These are phyloP conservation scores for Tillandsia fasciculata DNA, from an alignment of 176 grass and related monocot genomes.

Conservation along the genomic window DNA sequence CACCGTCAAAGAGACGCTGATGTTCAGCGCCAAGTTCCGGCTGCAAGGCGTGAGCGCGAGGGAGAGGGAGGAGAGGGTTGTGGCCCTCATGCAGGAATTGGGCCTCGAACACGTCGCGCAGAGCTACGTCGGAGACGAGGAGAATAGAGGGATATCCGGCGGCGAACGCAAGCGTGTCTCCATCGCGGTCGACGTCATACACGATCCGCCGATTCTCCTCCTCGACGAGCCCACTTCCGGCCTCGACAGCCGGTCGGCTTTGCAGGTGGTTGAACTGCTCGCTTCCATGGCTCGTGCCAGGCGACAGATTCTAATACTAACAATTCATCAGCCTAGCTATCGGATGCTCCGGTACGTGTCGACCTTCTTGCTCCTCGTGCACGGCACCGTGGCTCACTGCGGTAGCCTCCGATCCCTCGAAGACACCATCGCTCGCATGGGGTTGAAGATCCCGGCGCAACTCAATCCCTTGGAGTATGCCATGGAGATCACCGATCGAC, in stretches of 20 bases:
- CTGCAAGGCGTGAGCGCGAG: constrained; percentile 17
- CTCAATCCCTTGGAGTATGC: constrained; percentile 82
- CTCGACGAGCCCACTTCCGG: constrained; percentile 90
- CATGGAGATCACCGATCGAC: constrained; percentile 52
- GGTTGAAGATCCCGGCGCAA: constrained; percentile 45
- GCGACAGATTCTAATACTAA: constrained; percentile 68
- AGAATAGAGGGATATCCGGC: constrained; percentile 60
- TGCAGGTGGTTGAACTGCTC: constrained; percentile 65
- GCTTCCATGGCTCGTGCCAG: constrained; percentile 54
- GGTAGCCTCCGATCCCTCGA: constrained; percentile 57
- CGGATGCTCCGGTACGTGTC: constrained; percentile 74
- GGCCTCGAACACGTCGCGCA: constrained; percentile 51
- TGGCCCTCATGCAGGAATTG: constrained; percentile 54
- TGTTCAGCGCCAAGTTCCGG: constrained; percentile 61
- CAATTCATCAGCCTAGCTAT: constrained; percentile 91
- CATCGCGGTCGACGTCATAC: constrained; percentile 74
- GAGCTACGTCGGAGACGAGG: constrained; percentile 63
- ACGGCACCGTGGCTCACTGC: constrained; percentile 54
- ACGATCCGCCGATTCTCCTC: constrained; percentile 72
- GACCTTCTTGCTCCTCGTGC: constrained; percentile 60
- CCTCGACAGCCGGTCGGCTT: constrained; percentile 71
- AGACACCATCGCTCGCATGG: constrained; percentile 34
- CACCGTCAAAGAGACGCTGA: constrained; percentile 78
- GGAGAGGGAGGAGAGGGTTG: constrained; percentile 45
- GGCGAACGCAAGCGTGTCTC: constrained; percentile 83